Evolutionary conservation across 768 basidiomycete species (phyloP).

Genomic region (Termitomyces sp.): DNA sequence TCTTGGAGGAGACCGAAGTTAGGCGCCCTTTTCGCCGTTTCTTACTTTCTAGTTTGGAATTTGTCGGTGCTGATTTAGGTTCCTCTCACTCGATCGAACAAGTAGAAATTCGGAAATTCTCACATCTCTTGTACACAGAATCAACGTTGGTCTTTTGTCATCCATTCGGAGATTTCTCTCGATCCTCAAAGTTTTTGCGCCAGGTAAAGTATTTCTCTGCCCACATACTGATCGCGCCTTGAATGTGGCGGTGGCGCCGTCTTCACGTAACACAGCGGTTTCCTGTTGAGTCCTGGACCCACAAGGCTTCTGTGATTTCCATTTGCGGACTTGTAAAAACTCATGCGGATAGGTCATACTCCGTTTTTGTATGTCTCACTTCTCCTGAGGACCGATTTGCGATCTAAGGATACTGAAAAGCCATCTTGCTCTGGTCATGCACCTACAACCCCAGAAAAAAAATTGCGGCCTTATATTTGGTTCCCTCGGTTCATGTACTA

Average conservation of each 20-base stretch:
- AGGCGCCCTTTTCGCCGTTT: neutral
- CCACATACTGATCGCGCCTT: neutral
- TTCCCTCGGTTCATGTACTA: neutral
- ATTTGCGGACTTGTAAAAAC: neutral
- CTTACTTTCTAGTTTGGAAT: neutral
- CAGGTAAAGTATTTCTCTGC: neutral
- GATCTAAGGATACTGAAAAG: no score
- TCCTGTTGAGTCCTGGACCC: neutral
- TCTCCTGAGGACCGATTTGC: neutral
- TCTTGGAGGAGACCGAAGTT: neutral
- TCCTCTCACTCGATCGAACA: neutral
- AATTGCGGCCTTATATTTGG: neutral
- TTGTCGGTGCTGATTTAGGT: neutral
- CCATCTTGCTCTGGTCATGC: neutral
- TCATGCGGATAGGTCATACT: neutral
- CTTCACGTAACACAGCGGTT: neutral
- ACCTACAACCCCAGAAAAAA: neutral
- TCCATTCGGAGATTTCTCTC: neutral
- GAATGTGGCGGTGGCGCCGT: slow-evolving; percentile 2
- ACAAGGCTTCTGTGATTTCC: neutral
- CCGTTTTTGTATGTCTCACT: neutral
- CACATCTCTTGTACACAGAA: neutral
- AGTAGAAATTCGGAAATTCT: neutral
- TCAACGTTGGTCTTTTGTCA: neutral
- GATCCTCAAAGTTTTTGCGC: neutral